Conservation (phyloP, 306 rosid genomes). For the Amphicarpaea edgeworthii region DNA sequence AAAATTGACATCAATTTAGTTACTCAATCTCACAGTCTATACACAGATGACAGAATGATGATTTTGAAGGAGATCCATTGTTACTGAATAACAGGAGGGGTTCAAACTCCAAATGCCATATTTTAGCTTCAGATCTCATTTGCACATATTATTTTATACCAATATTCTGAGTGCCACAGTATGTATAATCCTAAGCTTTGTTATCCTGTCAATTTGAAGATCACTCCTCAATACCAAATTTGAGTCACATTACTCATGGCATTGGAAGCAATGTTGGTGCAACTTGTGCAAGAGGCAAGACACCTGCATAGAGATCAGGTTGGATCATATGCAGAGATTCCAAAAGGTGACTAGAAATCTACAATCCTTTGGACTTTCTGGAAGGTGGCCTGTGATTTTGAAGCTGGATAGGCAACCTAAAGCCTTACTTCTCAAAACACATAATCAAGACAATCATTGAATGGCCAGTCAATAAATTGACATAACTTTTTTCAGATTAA, state of each 20-base stretch:
- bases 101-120: constrained; percentile 2
- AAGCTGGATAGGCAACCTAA: constrained; percentile 23
- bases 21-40: neutral
- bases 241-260: neutral
- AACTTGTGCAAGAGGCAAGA: neutral
- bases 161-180: constrained; percentile 10
- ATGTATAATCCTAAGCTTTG: neutral
- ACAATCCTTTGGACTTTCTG: neutral
- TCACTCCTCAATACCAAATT: constrained; percentile 5
- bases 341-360: constrained; percentile 8
- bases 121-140: constrained; percentile 12
- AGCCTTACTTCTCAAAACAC: constrained; percentile 19
- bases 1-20: constrained; percentile 1
- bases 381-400: constrained; percentile 4
- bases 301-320: constrained; percentile 3
- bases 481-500: neutral
- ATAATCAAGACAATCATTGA: constrained; percentile 21
- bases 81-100: constrained; percentile 6
- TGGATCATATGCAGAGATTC: constrained; percentile 8
- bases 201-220: constrained; percentile 29
- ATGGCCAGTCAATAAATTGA: neutral
- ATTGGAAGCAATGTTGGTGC: neutral
- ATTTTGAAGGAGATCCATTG: neutral
- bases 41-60: neutral
- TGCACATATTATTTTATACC: neutral